Evolutionary conservation across 1,284 basidiomycete species (phyloP).

Genomic region (Cystobasidium sp.): DNA sequence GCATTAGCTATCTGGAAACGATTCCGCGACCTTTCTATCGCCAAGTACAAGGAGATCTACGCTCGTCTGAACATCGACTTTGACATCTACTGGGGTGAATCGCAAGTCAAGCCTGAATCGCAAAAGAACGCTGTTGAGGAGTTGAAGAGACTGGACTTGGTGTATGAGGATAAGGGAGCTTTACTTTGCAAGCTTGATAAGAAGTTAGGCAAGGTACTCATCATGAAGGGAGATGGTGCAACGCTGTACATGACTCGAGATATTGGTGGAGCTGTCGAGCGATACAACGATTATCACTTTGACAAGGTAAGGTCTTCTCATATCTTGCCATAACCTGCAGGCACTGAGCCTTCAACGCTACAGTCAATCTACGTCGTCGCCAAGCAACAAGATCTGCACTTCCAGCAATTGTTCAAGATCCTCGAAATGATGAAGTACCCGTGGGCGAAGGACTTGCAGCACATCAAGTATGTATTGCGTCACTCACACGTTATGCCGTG

Average conservation of each 20-base stretch:
- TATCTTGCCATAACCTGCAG: background rate
- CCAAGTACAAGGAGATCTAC: conserved; percentile 90
- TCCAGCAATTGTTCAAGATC: conserved; percentile 87
- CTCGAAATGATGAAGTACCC: conserved; percentile 86
- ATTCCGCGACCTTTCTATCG: conserved; percentile 90
- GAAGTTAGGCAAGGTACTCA: conserved; percentile 87
- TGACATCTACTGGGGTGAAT: conserved; percentile 93
- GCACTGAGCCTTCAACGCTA: background rate
- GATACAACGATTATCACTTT: conserved; percentile 88
- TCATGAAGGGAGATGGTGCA: conserved; percentile 92
- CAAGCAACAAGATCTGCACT: conserved; percentile 92
- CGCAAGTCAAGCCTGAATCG: conserved; percentile 77
- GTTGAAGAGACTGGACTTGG: conserved; percentile 64
- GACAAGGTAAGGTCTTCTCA: conserved; percentile 83
- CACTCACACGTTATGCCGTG: background rate
- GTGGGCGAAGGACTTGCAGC: conserved; percentile 80
- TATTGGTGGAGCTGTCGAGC: conserved; percentile 90
- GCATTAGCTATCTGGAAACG: conserved; percentile 86
- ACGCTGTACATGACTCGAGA: conserved; percentile 99
- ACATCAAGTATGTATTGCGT: conserved; percentile 81
- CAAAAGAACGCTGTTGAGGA: conserved; percentile 72
- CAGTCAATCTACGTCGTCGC: conserved; percentile 74
- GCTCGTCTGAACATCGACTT: conserved; percentile 88
- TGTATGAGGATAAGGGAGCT: conserved; percentile 66
- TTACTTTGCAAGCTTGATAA: conserved; percentile 82